A percentile compares a stretch with the other conserved stretches of the same genome.
Evolutionary conservation across 1,139 yeast species (phyloP).

Genomic region (Lodderomyces jiufengensis): DNA sequence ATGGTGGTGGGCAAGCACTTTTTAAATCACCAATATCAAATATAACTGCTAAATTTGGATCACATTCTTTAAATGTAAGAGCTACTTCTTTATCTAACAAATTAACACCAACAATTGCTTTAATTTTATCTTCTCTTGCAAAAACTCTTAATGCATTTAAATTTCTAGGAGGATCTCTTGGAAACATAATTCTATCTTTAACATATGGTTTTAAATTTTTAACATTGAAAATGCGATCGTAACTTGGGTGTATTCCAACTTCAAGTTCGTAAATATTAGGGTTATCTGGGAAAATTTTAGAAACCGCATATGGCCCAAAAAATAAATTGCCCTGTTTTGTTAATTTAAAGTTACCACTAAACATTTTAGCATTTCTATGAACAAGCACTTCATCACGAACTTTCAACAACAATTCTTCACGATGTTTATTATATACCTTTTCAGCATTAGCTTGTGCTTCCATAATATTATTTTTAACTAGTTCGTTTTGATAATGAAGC

Average conservation of each 20-base stretch:
- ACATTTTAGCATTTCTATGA: background rate
- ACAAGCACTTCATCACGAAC: background rate
- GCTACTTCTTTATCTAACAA: background rate
- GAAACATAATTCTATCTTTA: no score
- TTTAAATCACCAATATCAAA: slow-evolving; percentile 1
- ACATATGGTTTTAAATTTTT: slow-evolving; percentile 3
- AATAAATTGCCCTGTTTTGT: background rate
- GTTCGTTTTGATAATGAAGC: background rate
- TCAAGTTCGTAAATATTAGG: background rate
- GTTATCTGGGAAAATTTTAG: background rate
- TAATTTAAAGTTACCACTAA: background rate
- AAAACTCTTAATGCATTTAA: background rate
- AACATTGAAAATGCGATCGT: background rate
- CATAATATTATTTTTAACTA: background rate
- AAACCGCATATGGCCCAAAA: background rate
- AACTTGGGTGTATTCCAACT: no score
- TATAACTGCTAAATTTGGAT: background rate
- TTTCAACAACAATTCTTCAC: slow-evolving; percentile 1
- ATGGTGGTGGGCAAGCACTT: background rate
- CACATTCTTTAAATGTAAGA: background rate
- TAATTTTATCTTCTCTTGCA: background rate
- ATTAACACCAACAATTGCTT: slow-evolving; percentile 1
- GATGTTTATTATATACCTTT: background rate
- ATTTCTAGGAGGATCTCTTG: background rate
- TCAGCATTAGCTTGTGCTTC: background rate